Conservation (phyloP, 169 alveolate species). For the Plasmodium malariae region DNA sequence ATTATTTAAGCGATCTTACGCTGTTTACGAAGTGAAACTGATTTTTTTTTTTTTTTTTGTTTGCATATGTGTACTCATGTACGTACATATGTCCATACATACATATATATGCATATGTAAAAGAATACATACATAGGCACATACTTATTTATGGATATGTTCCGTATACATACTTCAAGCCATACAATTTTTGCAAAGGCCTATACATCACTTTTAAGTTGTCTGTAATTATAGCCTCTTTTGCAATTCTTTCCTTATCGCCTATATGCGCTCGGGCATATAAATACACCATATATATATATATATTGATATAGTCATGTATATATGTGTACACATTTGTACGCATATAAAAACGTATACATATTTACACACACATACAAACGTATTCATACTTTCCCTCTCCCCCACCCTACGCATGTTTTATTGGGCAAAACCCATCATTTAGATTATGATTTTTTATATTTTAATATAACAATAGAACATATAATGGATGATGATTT, state of each 20-base stretch:
- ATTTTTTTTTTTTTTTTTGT: too few relatives aligned
- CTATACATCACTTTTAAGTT: neutral
- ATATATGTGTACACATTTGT: neutral
- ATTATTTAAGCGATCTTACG: too few relatives aligned
- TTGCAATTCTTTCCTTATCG: neutral
- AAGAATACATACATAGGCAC: neutral
- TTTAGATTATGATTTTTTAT: too few relatives aligned
- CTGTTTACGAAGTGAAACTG: too few relatives aligned
- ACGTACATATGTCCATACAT: neutral
- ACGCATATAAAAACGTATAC: neutral
- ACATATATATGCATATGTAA: neutral
- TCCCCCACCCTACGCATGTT: neutral
- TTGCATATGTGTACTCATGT: too few relatives aligned
- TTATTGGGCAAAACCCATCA: too few relatives aligned
- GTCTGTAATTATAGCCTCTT: neutral
- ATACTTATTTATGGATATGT: too few relatives aligned
- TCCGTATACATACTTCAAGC: too few relatives aligned
- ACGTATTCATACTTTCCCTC: neutral
- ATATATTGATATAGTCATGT: neutral
- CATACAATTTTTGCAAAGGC: neutral
- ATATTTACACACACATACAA: neutral
- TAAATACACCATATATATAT: too few relatives aligned
- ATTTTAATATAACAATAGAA: too few relatives aligned
- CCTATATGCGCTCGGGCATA: neutral
- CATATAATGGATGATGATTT: slow-evolving; percentile 73